These are phyloP conservation scores for Croton laevigatus DNA, from an alignment of 441 rosid genomes.

Conservation along the genomic window DNA sequence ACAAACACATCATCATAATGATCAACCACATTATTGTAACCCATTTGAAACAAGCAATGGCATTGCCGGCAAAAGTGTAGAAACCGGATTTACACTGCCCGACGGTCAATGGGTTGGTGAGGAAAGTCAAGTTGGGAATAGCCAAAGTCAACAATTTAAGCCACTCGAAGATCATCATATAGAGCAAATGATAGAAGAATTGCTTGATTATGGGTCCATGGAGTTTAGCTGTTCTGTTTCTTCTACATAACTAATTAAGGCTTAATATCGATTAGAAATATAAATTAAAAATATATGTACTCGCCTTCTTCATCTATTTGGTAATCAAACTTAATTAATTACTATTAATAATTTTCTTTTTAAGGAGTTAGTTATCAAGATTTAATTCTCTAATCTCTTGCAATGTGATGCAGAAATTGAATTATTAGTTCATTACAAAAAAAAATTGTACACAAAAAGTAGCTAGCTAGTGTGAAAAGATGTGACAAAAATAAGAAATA, in stretches of 20 bases:
- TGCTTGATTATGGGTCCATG: slow-evolving; percentile 57
- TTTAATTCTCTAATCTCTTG: too few relatives aligned
- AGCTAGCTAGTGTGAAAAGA: slow-evolving; percentile 18
- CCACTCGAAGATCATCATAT: slow-evolving; percentile 60
- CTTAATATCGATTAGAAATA: background rate
- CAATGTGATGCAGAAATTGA: too few relatives aligned
- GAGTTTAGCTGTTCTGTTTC: slow-evolving; percentile 49
- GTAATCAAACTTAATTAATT: slow-evolving; percentile 17
- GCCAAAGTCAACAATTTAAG: slow-evolving; percentile 22
- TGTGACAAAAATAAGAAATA: slow-evolving; percentile 5
- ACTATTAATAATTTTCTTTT: background rate
- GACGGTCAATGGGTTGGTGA: slow-evolving; percentile 35
- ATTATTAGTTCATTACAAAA: too few relatives aligned
- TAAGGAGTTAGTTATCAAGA: too few relatives aligned
- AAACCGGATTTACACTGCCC: slow-evolving; percentile 20
- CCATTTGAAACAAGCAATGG: slow-evolving; percentile 1
- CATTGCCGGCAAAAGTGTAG: slow-evolving; percentile 17
- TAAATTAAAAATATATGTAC: background rate
- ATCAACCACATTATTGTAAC: slow-evolving; percentile 14
- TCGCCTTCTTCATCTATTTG: slow-evolving; percentile 2
- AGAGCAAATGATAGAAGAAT: slow-evolving; percentile 71
- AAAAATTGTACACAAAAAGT: background rate
- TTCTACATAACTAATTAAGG: slow-evolving; percentile 22
- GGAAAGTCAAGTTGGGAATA: slow-evolving; percentile 23
- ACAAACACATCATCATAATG: slow-evolving; percentile 11